A percentile compares a stretch with the other conserved stretches of the same genome.
These are phyloP conservation scores for Pythium insidiosum DNA, from an alignment of 352 stramenopile genomes.

Conservation along the genomic window DNA sequence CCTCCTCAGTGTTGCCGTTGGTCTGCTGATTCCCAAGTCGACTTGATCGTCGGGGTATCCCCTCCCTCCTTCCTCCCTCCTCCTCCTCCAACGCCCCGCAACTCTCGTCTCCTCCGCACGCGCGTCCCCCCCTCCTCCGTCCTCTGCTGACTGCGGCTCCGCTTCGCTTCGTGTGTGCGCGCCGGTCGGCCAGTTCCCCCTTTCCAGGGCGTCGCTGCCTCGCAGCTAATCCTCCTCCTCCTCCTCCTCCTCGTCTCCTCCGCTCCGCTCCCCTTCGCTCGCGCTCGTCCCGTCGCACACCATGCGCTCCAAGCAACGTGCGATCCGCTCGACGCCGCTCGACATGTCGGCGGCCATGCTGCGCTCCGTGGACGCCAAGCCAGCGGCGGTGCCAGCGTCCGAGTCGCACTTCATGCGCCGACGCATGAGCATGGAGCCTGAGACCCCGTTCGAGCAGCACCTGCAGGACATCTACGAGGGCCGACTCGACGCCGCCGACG, in stretches of 20 bases:
- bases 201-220: too few species aligned
- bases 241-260: not conserved
- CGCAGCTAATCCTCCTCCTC: not conserved
- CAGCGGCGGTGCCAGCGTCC: not conserved
- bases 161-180: too few species aligned
- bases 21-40: too few species aligned
- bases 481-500: conserved; percentile 30
- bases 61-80: too few species aligned
- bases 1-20: too few species aligned
- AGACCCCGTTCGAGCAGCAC: conserved; percentile 58
- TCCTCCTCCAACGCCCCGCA: too few species aligned
- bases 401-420: not conserved
- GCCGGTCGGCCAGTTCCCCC: too few species aligned
- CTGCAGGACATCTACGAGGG: conserved; percentile 57
- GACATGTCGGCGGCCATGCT: not conserved
- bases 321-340: too few species aligned
- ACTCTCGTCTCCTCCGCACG: too few species aligned
- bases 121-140: too few species aligned
- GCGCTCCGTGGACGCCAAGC: not conserved
- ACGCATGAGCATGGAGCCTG: conserved; percentile 1
- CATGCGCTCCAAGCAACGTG: not conserved
- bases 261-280: not conserved
- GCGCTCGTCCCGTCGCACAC: not conserved
- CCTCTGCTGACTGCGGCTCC: too few species aligned
- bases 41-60: too few species aligned